Base-by-base conservation (phyloP, 306 rosid species). In the Medicago lupulina region DNA sequence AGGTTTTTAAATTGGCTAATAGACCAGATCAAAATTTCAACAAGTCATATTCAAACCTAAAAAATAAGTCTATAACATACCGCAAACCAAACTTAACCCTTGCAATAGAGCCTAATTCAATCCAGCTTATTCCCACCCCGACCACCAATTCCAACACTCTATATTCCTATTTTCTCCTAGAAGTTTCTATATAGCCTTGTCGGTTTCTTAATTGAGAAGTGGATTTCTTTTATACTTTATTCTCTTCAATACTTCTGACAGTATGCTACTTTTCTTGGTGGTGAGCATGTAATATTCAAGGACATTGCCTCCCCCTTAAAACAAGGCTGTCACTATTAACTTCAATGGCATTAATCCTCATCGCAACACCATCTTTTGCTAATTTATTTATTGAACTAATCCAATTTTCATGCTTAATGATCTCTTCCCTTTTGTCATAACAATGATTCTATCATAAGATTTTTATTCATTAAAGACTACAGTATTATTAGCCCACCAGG, bases 301-400 rank as follows among this genome's bases (percentile, higher is more conserved):
- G 21, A 16, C 10, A 51, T 51, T 51, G 16, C 57, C 19, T n/a
- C 57, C 59, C 28, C 15, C 14, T 9, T 18, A 54, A 54, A 54
- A 54, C 28, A 54, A 18, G 6, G 5, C 4, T 19, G 61, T 54
- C 28, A 18, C 61, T 54, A 18, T 18, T 18, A 61, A 16, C 80
- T 86, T 86, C 90, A 75, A 80, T 83, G 90, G 84, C 85, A 83
- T 25, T 25, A 3, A 74, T 83, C 70, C 84, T 83, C 85, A 71
- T 87, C 88, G 85, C 88, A 85, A 74, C 83, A 74, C 81, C 90
- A 77, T 58, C 79, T 80, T 61, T 76, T 75, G 85, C 86, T 75
- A 55, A 74, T 86, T 71, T 79, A 83, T 87, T 54, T 54, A 54
- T 18, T 18, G 2, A 9, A 54, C 81, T 85, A 89, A 81, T 85